Evolutionary conservation across 805 yeast species (phyloP).

Genomic region (Sugiyamaella lignohabitans): DNA sequence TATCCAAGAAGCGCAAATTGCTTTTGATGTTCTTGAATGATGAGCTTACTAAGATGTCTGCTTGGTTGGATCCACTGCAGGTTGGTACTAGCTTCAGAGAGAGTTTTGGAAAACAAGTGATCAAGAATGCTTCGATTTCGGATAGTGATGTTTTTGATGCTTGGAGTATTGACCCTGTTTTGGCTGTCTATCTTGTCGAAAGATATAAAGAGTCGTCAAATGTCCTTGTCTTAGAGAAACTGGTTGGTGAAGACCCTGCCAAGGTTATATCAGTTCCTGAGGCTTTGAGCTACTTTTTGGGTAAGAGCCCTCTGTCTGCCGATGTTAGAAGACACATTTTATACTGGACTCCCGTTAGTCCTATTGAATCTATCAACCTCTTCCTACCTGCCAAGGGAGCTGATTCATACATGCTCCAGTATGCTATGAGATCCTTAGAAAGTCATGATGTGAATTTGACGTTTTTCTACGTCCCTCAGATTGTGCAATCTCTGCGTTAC

Average conservation of each 20-base stretch:
- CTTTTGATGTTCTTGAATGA: constrained; percentile 61
- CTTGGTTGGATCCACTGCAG: constrained; percentile 69
- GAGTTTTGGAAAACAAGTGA: constrained; percentile 12
- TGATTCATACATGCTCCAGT: constrained; percentile 69
- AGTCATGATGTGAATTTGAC: constrained; percentile 80
- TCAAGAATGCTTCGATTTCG: constrained; percentile 11
- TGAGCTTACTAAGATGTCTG: constrained; percentile 63
- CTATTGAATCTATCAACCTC: constrained; percentile 76
- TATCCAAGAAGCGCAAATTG: constrained; percentile 46
- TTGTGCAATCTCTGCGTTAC: constrained; percentile 84
- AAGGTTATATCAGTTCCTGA: constrained; percentile 49
- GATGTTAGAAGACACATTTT: constrained; percentile 30
- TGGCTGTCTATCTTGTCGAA: constrained; percentile 64
- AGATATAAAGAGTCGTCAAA: constrained; percentile 43
- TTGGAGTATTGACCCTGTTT: constrained; percentile 57
- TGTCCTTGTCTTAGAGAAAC: constrained; percentile 36
- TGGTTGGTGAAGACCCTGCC: constrained; percentile 53
- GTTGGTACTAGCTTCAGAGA: constrained; percentile 27
- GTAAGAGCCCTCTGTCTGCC: constrained; percentile 23
- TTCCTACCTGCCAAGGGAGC: constrained; percentile 68
- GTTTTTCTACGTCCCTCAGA: constrained; percentile 96
- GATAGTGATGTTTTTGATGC: constrained; percentile 45
- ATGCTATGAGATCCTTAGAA: constrained; percentile 83
- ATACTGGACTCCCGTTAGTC: constrained; percentile 72
- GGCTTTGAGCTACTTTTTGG: constrained; percentile 50